phyloP scores from a whole-genome alignment of 305 asterid genomes.

The Fraxinus latifolia region DNA sequence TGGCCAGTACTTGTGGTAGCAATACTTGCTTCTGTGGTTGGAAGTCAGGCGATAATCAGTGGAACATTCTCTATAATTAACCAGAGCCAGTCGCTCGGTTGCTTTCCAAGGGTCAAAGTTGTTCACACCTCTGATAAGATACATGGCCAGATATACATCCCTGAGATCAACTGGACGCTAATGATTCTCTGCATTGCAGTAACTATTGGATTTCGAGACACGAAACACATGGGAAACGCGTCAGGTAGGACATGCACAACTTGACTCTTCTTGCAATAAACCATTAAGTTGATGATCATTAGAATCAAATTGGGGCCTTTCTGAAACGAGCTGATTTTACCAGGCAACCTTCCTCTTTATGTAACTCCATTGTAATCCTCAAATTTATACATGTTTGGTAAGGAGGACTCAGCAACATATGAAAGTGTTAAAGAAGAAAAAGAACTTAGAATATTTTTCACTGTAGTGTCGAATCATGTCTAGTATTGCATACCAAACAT shows the following conservation, averaged over 20 bases:
- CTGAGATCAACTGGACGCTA: slow-evolving; percentile 94
- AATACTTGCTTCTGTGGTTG: slow-evolving; percentile 93
- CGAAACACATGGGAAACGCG: slow-evolving; percentile 93
- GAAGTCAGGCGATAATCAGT: slow-evolving; percentile 95
- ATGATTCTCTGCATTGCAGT: slow-evolving; percentile 96
- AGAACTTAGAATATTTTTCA: not conserved
- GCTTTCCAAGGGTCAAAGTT: slow-evolving; percentile 94
- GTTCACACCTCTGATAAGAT: slow-evolving; percentile 79
- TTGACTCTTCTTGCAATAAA: not conserved
- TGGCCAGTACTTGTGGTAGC: slow-evolving; percentile 91
- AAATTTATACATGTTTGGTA: not conserved
- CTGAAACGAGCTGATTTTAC: not conserved
- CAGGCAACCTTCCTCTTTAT: not conserved
- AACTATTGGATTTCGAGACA: slow-evolving; percentile 87
- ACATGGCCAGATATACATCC: slow-evolving; percentile 95
- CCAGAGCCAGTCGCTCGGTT: slow-evolving; percentile 92
- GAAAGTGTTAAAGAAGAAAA: not conserved
- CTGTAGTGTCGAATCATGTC: not conserved
- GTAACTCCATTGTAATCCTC: not conserved
- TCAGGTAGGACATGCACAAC: slow-evolving; percentile 46
- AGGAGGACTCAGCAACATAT: not conserved
- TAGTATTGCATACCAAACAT: not conserved
- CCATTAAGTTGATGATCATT: not conserved
- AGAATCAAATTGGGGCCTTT: not conserved
- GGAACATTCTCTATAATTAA: slow-evolving; percentile 96